Percentiles rank a stretch among this genome's conserved stretches.
phyloP scores from a whole-genome alignment of 208 protist genomes.

The Wallacemonas collosoma region DNA sequence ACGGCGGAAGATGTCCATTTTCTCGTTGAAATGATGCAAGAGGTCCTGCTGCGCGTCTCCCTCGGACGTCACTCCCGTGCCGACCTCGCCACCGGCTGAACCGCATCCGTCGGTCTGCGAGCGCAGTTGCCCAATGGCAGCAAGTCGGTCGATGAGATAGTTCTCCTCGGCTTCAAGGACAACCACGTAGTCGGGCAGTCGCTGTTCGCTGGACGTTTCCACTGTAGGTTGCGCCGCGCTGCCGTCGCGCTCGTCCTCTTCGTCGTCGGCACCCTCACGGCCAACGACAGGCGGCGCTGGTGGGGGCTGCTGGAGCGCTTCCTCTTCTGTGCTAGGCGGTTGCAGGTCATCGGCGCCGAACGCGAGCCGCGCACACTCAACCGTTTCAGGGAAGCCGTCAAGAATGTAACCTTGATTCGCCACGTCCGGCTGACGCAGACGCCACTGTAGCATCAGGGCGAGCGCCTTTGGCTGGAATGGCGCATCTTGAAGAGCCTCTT shows the following conservation, averaged over 20 bases:
- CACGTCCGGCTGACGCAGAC: conserved; percentile 78
- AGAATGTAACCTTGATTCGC: conserved; percentile 94
- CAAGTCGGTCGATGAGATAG: conserved; percentile 76
- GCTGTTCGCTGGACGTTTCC: conserved; percentile 54
- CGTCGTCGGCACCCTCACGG: conserved; percentile 16
- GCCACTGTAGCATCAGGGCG: conserved; percentile 89
- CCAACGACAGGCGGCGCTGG: background rate
- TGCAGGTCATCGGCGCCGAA: conserved; percentile 63
- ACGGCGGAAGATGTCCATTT: conserved; percentile 48
- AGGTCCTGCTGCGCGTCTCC: conserved; percentile 29
- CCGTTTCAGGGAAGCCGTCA: conserved; percentile 88
- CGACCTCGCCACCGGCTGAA: conserved; percentile 14
- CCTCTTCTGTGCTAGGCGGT: conserved; percentile 75
- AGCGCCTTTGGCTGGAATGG: conserved; percentile 83
- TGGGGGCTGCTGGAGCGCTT: conserved; percentile 46
- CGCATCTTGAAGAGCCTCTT: conserved; percentile 61
- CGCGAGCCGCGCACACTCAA: conserved; percentile 82
- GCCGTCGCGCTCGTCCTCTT: conserved; percentile 18
- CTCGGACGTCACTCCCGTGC: background rate
- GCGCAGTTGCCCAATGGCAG: conserved; percentile 20
- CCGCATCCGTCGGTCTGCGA: background rate
- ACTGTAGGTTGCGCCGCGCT: conserved; percentile 20
- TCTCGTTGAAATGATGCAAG: conserved; percentile 64
- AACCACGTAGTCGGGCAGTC: conserved; percentile 80
- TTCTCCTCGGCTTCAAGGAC: conserved; percentile 75